Base-by-base conservation (phyloP, 2,329 filamentous ascomycete genomes). In the Nemania abortiva region DNA sequence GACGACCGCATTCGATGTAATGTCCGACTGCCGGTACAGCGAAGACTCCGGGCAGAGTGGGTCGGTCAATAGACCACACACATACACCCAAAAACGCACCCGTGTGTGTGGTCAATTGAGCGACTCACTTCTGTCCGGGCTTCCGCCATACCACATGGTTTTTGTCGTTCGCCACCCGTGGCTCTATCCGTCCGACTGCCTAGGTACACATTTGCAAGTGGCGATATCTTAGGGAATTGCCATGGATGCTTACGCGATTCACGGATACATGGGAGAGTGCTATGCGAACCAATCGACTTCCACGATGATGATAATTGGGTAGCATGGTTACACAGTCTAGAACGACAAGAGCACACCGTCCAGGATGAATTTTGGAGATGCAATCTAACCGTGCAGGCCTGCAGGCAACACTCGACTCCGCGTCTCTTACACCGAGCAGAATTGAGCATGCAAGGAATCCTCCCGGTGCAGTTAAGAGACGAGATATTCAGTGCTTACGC, bases 111-210 rank as follows among this genome's bases (percentile, higher is more conserved):
- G n/a, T n/a, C n/a, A n/a, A n/a, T n/a, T n/a, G n/a, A n/a, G n/a
- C n/a, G n/a, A n/a, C n/a, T n/a, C n/a, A n/a, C n/a, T n/a, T n/a
- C n/a, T n/a, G n/a, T n/a, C n/a, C n/a, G 24, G 24, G 24, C 24
- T 27, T 9, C 18, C 53, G 53, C 52, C 47, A 27, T 42, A 34
- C 45, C 42, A 10, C 50, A 18, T 56, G 11, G 56, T 22, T 42
- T 49, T 29, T 34, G n/a, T 18, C 20, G 29, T 57, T 62, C n/a
- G 66, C 60, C 50, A 52, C 55, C n/a, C 11, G 27, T 34, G 59
- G 57, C 57, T 65, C 62, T 69, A 55, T 52, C 62, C 62, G 57
- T 39, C 42, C 34, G 24, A 65, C 52, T 37, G 20, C 3, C 9
- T 29, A 37, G 3, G 1, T 18, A 47, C 42, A 22, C 24, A 27